These are phyloP conservation scores for Eucalyptus curtisii DNA, from an alignment of 345 rosid genomes.

Conservation along the genomic window DNA sequence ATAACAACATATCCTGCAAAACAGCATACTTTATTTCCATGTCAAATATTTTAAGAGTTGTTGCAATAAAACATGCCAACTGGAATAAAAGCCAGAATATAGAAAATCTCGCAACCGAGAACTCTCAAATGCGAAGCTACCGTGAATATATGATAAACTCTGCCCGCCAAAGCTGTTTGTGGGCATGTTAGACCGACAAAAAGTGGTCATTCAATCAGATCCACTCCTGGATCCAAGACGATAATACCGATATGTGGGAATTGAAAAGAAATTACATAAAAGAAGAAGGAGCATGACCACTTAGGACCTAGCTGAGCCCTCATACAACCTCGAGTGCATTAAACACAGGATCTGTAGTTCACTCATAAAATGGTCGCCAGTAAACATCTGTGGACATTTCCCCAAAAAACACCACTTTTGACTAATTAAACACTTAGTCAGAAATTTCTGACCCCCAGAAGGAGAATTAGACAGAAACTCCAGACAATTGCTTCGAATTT, in stretches of 20 bases:
- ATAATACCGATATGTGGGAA: neutral
- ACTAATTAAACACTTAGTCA: neutral
- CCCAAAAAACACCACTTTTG: neutral
- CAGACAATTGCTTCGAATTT: neutral
- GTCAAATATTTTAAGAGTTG: neutral
- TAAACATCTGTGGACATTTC: neutral
- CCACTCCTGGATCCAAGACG: neutral
- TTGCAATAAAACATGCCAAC: neutral
- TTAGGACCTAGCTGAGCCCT: neutral
- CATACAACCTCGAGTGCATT: neutral
- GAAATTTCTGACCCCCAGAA: neutral
- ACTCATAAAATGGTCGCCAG: neutral
- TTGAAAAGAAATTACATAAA: neutral
- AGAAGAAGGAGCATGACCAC: neutral
- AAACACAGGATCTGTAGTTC: neutral
- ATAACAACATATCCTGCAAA: neutral
- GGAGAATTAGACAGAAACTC: neutral
- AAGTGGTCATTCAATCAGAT: neutral
- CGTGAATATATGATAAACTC: neutral
- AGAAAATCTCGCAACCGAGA: neutral
- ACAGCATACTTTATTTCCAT: neutral
- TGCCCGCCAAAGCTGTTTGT: neutral
- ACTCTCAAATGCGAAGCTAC: neutral
- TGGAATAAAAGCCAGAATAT: neutral
- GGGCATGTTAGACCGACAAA: neutral